Base-by-base conservation (phyloP, 352 stramenopile genomes). In the Phytophthora melonis region DNA sequence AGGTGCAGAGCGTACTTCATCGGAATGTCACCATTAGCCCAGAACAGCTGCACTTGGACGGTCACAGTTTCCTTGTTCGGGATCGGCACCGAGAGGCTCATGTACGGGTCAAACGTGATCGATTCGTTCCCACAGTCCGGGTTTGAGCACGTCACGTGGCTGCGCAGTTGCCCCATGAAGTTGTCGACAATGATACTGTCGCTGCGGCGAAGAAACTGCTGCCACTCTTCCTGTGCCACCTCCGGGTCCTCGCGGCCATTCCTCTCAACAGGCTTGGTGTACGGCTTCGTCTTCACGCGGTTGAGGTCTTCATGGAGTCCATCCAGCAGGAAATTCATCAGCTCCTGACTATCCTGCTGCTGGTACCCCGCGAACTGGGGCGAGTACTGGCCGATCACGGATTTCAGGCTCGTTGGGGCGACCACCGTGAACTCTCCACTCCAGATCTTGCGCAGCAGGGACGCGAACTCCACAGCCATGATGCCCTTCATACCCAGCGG, bases 391-490 rank as follows among this genome's bases (percentile, higher is more conserved):
- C 90, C 90, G 53, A 97, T 97, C 13, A 95, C 87, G 1, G 82
- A 80, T 72, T 97, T 97, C n/a, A 97, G 69, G 21, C 87, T 78
- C 1, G 79, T 88, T 5, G 93, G 90, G 3, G 86, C 82, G 4
- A 97, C 87, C 10, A 95, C 84, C 5, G 82, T 90, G 75, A 91
- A 98, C 53, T 98, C 84, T 19, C 92, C 94, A 39, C 83, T 87
- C 95, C 97, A 99, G 77, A 99, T 97, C 56, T 98, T 90, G n/a
- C 89, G 87, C 19, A 99, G 64, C 6, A 99, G 78, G 27, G 79
- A 87, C 0, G 93, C 97, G 83, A 99, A 99, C n/a, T 98, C 93
- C n/a, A 86, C 85, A 2, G 97, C 97, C 66, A 99, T 96, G 63
- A 92, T 89, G 9, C 97, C 97, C 43, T 97, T 93, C 87, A 95